Conservation (phyloP, 805 yeast species). For the Kazachstania kunashirensis region DNA sequence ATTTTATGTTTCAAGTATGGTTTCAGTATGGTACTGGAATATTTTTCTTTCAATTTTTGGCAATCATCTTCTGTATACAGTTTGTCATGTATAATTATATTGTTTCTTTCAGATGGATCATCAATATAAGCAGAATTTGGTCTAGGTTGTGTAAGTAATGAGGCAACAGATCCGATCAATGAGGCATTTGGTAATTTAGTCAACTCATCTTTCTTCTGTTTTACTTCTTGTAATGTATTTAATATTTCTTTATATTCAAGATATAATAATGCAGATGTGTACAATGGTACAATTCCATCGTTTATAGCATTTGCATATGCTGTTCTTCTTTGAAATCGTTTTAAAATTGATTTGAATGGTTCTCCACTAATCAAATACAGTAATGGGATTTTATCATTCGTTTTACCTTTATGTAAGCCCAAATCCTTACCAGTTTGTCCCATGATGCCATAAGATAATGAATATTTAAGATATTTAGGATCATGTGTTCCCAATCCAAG, state of each 20-base stretch:
- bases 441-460: slow-evolving; percentile 60
- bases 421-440: slow-evolving; percentile 77
- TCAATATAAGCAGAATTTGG: slow-evolving; percentile 48
- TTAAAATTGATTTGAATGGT: slow-evolving; percentile 44
- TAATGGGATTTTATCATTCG: slow-evolving; percentile 40
- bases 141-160: slow-evolving; percentile 50
- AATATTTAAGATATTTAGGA: slow-evolving; percentile 61
- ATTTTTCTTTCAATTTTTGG: neutral
- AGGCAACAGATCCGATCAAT: slow-evolving; percentile 52
- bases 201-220: slow-evolving; percentile 2
- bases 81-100: slow-evolving; percentile 54
- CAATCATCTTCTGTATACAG: slow-evolving; percentile 40
- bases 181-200: slow-evolving; percentile 36
- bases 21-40: slow-evolving; percentile 22
- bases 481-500: slow-evolving; percentile 68
- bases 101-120: slow-evolving; percentile 46
- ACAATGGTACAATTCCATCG: slow-evolving; percentile 74
- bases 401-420: slow-evolving; percentile 39
- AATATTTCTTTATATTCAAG: slow-evolving; percentile 50
- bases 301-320: slow-evolving; percentile 65
- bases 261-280: slow-evolving; percentile 61
- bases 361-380: slow-evolving; percentile 55
- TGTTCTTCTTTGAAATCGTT: slow-evolving; percentile 51
- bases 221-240: slow-evolving; percentile 22
- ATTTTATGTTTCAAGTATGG: slow-evolving; percentile 6